A percentile compares a stretch with the other conserved stretches of the same genome.
Evolutionary conservation across 352 stramenopile genomes (phyloP).

Genomic region (Globisporangium recalcitrans): DNA sequence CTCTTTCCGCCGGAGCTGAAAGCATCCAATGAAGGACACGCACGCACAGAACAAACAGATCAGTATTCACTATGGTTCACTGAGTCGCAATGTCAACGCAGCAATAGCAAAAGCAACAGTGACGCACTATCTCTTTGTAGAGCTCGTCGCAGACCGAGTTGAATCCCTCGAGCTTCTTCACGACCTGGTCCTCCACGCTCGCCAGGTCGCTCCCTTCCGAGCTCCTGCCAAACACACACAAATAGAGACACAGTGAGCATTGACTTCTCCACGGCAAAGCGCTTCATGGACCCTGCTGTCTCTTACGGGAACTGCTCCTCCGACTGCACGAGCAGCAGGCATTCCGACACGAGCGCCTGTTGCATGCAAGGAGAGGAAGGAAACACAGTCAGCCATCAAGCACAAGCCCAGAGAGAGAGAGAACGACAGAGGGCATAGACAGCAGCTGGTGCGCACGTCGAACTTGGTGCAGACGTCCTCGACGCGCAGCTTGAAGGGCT

Average conservation of each 20-base stretch:
- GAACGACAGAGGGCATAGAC: background rate
- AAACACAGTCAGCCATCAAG: background rate
- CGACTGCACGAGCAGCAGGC: slow-evolving; percentile 66
- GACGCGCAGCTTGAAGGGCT: slow-evolving; percentile 79
- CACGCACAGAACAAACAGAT: slow-evolving; percentile 5
- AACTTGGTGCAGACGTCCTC: slow-evolving; percentile 85
- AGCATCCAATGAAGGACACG: background rate
- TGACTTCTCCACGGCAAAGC: background rate
- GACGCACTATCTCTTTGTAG: slow-evolving; percentile 83
- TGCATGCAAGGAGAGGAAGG: background rate
- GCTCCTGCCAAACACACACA: slow-evolving; percentile 1
- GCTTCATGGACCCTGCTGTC: background rate
- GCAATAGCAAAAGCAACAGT: background rate
- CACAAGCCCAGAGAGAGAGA: background rate
- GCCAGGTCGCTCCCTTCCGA: slow-evolving; percentile 29
- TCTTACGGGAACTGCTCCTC: slow-evolving; percentile 63
- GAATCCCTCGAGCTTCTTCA: slow-evolving; percentile 86
- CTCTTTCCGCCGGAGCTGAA: slow-evolving; percentile 75
- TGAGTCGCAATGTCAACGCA: background rate
- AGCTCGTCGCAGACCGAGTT: slow-evolving; percentile 86
- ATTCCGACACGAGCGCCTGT: slow-evolving; percentile 72
- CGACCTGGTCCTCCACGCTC: slow-evolving; percentile 63
- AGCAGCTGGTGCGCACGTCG: slow-evolving; percentile 35
- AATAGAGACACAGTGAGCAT: background rate
- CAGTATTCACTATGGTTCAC: background rate